Conservation (phyloP, 2,329 filamentous ascomycete genomes). For the Aquanectria penicillioides region DNA sequence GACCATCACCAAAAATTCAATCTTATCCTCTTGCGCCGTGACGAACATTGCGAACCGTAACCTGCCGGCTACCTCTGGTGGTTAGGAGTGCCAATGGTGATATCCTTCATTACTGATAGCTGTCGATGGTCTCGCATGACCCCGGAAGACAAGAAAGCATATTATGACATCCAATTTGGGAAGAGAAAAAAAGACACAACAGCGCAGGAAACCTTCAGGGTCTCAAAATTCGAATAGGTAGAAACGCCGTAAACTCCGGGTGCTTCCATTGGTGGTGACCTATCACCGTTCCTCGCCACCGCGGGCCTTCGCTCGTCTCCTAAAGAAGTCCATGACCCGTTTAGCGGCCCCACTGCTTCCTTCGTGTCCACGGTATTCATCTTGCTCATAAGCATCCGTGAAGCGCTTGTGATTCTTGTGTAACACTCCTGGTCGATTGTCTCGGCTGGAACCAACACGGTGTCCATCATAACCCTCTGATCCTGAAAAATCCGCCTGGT, state of each 20-base stretch:
- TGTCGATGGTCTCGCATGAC: conserved; percentile 36
- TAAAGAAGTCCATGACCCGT: conserved; percentile 98
- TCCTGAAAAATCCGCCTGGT: conserved; percentile 54
- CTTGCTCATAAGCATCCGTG: conserved; percentile 86
- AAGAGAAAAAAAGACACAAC: conserved; percentile 23
- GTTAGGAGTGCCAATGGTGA: conserved; percentile 27
- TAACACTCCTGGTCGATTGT: conserved; percentile 67
- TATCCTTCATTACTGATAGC: conserved; percentile 41
- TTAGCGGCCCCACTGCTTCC: conserved; percentile 89
- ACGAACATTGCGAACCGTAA: conserved; percentile 28
- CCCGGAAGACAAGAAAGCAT: conserved; percentile 37
- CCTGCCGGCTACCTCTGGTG: conserved; percentile 6
- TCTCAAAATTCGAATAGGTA: conserved; percentile 36
- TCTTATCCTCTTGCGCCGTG: conserved; percentile 40
- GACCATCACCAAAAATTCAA: conserved; percentile 37
- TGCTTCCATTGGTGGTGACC: conserved; percentile 29
- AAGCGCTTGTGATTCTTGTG: conserved; percentile 92
- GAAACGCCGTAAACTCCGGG: conserved; percentile 38
- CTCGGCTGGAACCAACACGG: conserved; percentile 49
- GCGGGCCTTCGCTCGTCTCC: conserved; percentile 82
- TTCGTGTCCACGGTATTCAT: conserved; percentile 71
- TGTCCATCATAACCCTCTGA: conserved; percentile 56
- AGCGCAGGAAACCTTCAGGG: conserved; percentile 29
- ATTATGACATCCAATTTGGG: conserved; percentile 41
- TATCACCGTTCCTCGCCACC: conserved; percentile 65